These are phyloP conservation scores for Pseudonitzschia pungens DNA, from an alignment of 108 stramenopile genomes.

Conservation along the genomic window DNA sequence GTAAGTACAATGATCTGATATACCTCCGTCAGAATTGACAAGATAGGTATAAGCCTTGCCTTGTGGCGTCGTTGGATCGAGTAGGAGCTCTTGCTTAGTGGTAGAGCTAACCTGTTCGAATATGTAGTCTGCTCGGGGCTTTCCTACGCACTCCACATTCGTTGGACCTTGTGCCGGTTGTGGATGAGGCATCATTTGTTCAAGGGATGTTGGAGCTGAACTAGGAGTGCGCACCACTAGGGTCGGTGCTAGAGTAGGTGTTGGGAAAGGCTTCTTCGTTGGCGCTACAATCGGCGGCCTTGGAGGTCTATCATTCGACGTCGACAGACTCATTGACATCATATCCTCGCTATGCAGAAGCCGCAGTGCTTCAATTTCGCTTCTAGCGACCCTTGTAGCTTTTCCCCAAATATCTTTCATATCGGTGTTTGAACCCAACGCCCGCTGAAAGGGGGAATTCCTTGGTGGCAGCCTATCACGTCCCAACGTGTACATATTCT, in stretches of 20 bases:
- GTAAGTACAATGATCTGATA: constrained; percentile 33
- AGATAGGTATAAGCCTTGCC: constrained; percentile 40
- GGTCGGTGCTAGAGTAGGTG: constrained; percentile 1
- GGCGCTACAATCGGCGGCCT: constrained; percentile 2
- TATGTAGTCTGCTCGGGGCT: constrained; percentile 29
- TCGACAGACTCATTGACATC: constrained; percentile 34
- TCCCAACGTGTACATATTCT: not conserved
- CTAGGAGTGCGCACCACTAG: too few species aligned
- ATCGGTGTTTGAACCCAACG: not conserved
- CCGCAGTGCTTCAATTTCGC: constrained; percentile 23
- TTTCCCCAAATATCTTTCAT: constrained; percentile 34
- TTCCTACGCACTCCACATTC: constrained; percentile 22
- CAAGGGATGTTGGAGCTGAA: not conserved
- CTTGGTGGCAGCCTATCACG: not conserved
- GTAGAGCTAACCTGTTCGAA: constrained; percentile 11
- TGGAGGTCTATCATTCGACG: not conserved
- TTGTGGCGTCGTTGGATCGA: constrained; percentile 41
- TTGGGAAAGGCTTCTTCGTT: not conserved
- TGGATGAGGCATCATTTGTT: not conserved
- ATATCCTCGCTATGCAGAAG: constrained; percentile 7
- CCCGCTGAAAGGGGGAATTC: not conserved
- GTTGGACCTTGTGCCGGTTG: not conserved
- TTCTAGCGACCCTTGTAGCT: constrained; percentile 18
- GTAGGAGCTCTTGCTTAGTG: constrained; percentile 22
- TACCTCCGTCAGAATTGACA: constrained; percentile 27